These are phyloP conservation scores for Silene vulgaris DNA, from an alignment of 179 eudicot species.

Conservation along the genomic window DNA sequence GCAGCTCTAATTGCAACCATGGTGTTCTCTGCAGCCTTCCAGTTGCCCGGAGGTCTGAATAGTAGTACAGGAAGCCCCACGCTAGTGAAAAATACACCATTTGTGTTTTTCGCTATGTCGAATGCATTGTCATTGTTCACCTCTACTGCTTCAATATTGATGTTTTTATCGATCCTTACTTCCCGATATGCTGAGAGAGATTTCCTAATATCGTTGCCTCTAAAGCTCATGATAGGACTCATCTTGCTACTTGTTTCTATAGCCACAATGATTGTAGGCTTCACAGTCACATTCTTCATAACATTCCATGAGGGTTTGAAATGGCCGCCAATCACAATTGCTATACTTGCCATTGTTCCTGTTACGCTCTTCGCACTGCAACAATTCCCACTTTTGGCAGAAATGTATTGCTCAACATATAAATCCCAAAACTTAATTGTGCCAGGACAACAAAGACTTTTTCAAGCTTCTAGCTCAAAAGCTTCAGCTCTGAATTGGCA, in stretches of 20 bases:
- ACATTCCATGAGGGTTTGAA: no score
- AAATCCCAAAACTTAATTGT: not conserved
- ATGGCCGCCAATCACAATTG: not conserved
- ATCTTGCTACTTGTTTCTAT: slow-evolving; percentile 24
- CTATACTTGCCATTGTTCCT: slow-evolving; percentile 1
- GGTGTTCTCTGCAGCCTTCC: no score
- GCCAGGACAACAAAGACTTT: not conserved
- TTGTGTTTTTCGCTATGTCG: slow-evolving; percentile 11
- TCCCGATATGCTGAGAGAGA: slow-evolving; percentile 33
- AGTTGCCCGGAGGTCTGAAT: slow-evolving; percentile 21
- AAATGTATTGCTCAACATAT: not conserved
- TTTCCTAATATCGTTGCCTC: slow-evolving; percentile 28
- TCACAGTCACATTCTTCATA: not conserved
- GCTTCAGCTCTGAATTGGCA: no score
- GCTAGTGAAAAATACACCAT: not conserved
- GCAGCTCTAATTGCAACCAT: slow-evolving; percentile 1
- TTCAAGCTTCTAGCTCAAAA: not conserved
- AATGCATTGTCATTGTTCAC: slow-evolving; percentile 20
- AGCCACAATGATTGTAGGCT: slow-evolving; percentile 1
- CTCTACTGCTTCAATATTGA: slow-evolving; percentile 9
- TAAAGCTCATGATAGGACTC: slow-evolving; percentile 24
- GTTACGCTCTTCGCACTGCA: not conserved
- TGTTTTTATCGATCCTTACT: slow-evolving; percentile 32
- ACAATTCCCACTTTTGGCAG: not conserved
- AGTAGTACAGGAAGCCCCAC: slow-evolving; percentile 11